These are phyloP conservation scores for Kodamaea derodonti DNA, from an alignment of 1,139 yeast genomes.

Conservation along the genomic window DNA sequence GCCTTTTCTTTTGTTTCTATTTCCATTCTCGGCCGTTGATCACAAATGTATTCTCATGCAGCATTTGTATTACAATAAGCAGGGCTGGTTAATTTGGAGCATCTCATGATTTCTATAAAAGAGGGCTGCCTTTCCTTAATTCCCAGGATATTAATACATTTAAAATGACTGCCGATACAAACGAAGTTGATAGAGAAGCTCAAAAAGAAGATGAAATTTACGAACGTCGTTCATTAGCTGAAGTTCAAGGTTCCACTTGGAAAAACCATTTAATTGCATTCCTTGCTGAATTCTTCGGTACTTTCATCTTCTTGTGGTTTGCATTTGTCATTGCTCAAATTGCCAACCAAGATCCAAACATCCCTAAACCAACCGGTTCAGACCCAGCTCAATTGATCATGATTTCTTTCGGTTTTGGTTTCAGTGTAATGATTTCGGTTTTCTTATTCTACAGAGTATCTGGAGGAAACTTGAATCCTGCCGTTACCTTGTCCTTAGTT, in stretches of 20 bases:
- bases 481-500: conserved; percentile 72
- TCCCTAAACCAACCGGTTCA: conserved; percentile 38
- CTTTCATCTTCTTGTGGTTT: conserved; percentile 77
- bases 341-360: conserved; percentile 64
- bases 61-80: no score
- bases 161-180: conserved; percentile 12
- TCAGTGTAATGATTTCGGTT: conserved; percentile 74
- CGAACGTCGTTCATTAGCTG: conserved; percentile 21
- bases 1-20: no score
- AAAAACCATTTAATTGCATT: conserved; percentile 35
- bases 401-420: conserved; percentile 88
- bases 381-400: conserved; percentile 68
- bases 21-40: no score
- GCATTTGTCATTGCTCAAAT: conserved; percentile 83
- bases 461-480: conserved; percentile 91
- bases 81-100: no score
- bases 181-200: conserved; percentile 27
- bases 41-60: no score
- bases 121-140: no score
- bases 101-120: no score
- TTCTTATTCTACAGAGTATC: conserved; percentile 75
- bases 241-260: conserved; percentile 13
- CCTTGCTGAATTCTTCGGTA: conserved; percentile 72
- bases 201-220: conserved; percentile 24
- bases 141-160: no score